Evolutionary conservation across 2,329 filamentous ascomycete genomes (phyloP).

Genomic region (Aspergillus sp.): DNA sequence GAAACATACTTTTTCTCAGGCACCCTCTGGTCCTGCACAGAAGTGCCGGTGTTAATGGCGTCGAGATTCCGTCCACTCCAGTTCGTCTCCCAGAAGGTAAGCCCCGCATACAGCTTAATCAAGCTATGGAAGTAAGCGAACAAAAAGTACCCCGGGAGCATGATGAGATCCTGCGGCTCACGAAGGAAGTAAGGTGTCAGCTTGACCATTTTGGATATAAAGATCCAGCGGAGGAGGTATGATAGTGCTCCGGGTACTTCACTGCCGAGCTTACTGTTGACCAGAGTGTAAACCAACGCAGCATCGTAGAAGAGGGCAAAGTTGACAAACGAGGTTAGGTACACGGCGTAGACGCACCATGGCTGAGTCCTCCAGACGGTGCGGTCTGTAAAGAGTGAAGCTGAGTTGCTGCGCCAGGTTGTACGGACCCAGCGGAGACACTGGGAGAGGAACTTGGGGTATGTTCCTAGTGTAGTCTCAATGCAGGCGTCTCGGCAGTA

Average conservation of each 20-base stretch:
- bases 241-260: conserved; percentile 1
- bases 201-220: conserved; percentile 60
- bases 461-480: conserved; percentile 54
- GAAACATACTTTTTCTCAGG: too few relatives aligned
- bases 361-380: conserved; percentile 46
- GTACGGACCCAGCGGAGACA: conserved; percentile 59
- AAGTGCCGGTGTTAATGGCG: neutral
- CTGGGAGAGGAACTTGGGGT: conserved; percentile 53
- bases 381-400: conserved; percentile 44
- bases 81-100: conserved; percentile 51
- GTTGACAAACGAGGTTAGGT: conserved; percentile 55
- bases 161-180: conserved; percentile 53
- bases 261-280: conserved; percentile 16
- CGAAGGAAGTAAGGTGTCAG: conserved; percentile 52
- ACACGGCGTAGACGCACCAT: conserved; percentile 59
- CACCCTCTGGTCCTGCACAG: too few relatives aligned
- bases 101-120: conserved; percentile 56
- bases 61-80: conserved; percentile 46
- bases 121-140: conserved; percentile 61
- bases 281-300: conserved; percentile 38
- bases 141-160: conserved; percentile 51
- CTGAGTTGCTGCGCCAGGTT: conserved; percentile 58
- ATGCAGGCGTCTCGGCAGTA: conserved; percentile 49
- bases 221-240: conserved; percentile 47
- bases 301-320: conserved; percentile 57